Base-by-base conservation (phyloP, 2,329 filamentous ascomycete genomes). In the Monosporascus ibericus region DNA sequence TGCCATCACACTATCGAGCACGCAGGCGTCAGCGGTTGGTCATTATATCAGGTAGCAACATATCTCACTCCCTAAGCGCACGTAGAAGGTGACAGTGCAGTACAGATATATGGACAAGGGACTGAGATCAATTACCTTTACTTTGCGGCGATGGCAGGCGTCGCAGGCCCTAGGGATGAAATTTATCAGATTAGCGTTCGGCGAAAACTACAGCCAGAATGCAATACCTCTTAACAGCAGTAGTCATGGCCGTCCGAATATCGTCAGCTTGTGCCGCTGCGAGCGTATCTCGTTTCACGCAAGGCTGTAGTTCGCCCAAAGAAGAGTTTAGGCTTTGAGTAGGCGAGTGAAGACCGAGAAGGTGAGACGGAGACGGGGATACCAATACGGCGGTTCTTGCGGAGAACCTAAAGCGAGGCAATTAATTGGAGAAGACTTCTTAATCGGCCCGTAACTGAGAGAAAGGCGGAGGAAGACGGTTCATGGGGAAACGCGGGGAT, bases 101-200 rank as follows among this genome's bases (percentile, higher is more conserved):
- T 30, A 11, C 2, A 30, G 27, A 30, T 0, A 30, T 30, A 30
- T 30, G 9, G 27, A 14, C 8, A 30, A 30, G 9, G 27, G 27
- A 30, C 27, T 14, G 27, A 14, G 9, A 11, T 30, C 27, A 30
- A 30, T 9, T 40, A 40, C 38, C 38, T 87, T 88, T 66, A 88
- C 85, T 69, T 88, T 88, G 68, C 85, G 81, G 58, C 84, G 82
- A 74, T 88, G 85, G 67, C 85, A 88, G 63, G 84, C 85, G 68
- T 88, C 85, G 72, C 85, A 88, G 54, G 85, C 85, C 65, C 84
- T 46, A 22, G 2, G 72, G 18, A 1, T n/a, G 27, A 36, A 5
- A 44, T n/a, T 30, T 44, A 14, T 30, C 27, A 46, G 42, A 46
- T 24, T n/a, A 25, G 15, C 39, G 8, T 5, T 8, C n/a, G 18